A percentile compares a stretch with the other conserved stretches of the same genome.
These are phyloP conservation scores for Mimosa bimucronata DNA, from an alignment of 306 rosid species.

Conservation along the genomic window DNA sequence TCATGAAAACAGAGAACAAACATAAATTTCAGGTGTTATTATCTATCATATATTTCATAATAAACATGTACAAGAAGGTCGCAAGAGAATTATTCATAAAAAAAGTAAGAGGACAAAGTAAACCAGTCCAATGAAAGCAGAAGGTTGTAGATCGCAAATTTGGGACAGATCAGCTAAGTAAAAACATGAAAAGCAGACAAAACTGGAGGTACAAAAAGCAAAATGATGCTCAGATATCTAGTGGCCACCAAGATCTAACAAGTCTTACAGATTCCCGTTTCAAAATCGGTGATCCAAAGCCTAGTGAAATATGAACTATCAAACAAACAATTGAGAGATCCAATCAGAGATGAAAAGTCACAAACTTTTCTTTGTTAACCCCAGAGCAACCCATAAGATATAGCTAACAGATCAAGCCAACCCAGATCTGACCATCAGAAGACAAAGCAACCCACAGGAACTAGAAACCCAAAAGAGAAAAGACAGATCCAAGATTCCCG, in stretches of 20 bases:
- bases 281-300: not conserved
- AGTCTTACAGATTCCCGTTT: not conserved
- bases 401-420: constrained; percentile 23
- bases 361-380: not conserved
- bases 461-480: not conserved
- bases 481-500: constrained; percentile 13
- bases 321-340: not conserved
- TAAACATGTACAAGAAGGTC: not conserved
- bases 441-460: not conserved
- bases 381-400: not conserved
- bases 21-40: not conserved
- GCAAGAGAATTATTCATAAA: not conserved
- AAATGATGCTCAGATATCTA: not conserved
- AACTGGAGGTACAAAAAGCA: not conserved
- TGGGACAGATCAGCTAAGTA: not conserved
- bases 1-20: not conserved
- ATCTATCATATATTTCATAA: not conserved
- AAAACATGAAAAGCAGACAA: not conserved
- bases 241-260: not conserved
- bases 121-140: not conserved
- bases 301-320: not conserved
- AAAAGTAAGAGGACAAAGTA: not conserved
- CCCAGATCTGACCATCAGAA: constrained; percentile 1
- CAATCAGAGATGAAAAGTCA: not conserved
- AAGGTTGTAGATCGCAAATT: not conserved